A percentile compares a stretch with the other conserved stretches of the same genome.
Evolutionary conservation across 164 flowering plant species (phyloP).

Genomic region (Nymphaea thermarum): DNA sequence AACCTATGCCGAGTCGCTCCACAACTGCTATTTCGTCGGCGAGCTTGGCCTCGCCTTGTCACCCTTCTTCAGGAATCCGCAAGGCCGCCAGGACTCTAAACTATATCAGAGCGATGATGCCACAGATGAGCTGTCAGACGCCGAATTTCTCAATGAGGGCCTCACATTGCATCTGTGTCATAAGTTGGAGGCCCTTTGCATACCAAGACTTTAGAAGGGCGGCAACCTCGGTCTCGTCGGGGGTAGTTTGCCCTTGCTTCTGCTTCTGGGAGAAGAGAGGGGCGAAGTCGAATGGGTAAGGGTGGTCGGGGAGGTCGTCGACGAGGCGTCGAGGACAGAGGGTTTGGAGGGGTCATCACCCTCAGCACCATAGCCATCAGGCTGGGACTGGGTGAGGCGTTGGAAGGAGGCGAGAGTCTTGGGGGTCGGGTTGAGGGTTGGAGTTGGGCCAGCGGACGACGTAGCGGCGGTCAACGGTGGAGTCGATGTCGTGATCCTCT

Average conservation of each 20-base stretch:
- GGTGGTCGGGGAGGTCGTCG: slow-evolving; percentile 45
- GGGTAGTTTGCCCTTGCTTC: background rate
- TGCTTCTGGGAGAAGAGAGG: slow-evolving; percentile 3
- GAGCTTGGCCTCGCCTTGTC: slow-evolving; percentile 40
- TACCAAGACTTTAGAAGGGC: slow-evolving; percentile 44
- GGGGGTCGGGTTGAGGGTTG: slow-evolving; percentile 10
- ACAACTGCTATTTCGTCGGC: slow-evolving; percentile 39
- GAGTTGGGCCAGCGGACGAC: slow-evolving; percentile 14
- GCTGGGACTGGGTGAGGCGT: background rate
- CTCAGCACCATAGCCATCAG: background rate
- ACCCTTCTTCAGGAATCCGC: slow-evolving; percentile 42
- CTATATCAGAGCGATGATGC: slow-evolving; percentile 59
- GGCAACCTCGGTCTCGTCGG: slow-evolving; percentile 25
- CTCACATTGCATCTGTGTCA: slow-evolving; percentile 62
- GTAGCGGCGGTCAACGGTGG: slow-evolving; percentile 10
- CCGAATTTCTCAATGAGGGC: slow-evolving; percentile 58
- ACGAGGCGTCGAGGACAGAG: slow-evolving; percentile 25
- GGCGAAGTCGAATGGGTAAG: background rate
- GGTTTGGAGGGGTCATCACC: slow-evolving; percentile 21
- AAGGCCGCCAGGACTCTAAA: slow-evolving; percentile 37
- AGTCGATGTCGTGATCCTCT: slow-evolving; percentile 33
- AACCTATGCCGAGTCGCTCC: slow-evolving; percentile 24
- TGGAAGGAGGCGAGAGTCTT: slow-evolving; percentile 1
- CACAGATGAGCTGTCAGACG: slow-evolving; percentile 49
- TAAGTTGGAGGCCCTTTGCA: slow-evolving; percentile 60